Evolutionary conservation across 2,329 filamentous ascomycete genomes (phyloP), one percentile per base, ranked within the genome.

Genomic region (Salinomyces thailandicus): DNA sequence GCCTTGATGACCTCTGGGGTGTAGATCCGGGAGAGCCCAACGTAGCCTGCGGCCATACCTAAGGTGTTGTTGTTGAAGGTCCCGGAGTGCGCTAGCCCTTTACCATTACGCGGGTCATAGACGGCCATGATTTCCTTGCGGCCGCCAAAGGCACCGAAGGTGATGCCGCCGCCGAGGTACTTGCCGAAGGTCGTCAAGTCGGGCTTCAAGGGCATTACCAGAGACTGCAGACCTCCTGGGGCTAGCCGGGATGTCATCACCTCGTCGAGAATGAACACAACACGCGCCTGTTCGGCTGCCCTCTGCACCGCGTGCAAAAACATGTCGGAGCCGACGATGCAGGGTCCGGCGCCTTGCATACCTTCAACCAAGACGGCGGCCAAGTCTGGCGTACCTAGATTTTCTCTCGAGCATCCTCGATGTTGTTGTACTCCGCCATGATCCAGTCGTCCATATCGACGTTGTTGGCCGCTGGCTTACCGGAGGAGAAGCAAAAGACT

Each of bases 31-130:
- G 53, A 50, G 3, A 64, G 41, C 1, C 59, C 67, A 4, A 55
- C 58, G 22, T 61, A 52, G 1, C 76, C 77, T 5, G 72, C 71
- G 16, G 64, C 61, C 65, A 79, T 81, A 2, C 69, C 69, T 5
- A 79, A 56, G 2, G 67, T 65, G 52, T 82, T 81, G 51, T 83
- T 82, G 53, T 81, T 80, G 54, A 79, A 81, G 0, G 77, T 81
- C 2, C 77, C 77, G 0, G 75, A 72, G 47, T 81, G 76, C 0
- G 62, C 52, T 8, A 76, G 57, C 1, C 56, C 53, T 1, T 52
- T 59, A 1, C 53, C 39, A 1, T 54, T 50, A 8, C 66, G 52
- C 7, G 72, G 72, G 46, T 75, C 70, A 47, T 72, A 79, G 5
- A 71, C 51, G 0, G 57, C 54, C 73, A 82, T 79, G 42, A 81